A percentile compares a stretch with the other conserved stretches of the same genome.
Evolutionary conservation across 768 basidiomycete genomes (phyloP).

Genomic region (Infundibulicybe gibba): DNA sequence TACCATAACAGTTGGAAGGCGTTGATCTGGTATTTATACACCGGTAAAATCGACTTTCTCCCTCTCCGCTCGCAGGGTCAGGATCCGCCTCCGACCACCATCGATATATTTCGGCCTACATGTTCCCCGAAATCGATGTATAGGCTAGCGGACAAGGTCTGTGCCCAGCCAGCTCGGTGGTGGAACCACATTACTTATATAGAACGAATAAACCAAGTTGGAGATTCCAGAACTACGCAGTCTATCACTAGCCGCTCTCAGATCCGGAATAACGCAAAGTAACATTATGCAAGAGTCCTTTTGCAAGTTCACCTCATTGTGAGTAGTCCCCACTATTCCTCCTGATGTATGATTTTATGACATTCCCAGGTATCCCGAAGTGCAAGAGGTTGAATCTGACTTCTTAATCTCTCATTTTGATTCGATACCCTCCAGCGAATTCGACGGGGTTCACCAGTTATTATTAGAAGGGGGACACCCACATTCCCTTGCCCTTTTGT

Average conservation of each 20-base stretch:
- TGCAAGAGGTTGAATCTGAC: conserved; percentile 8
- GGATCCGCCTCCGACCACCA: conserved; percentile 1
- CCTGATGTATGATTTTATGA: neutral
- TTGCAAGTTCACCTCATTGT: conserved; percentile 20
- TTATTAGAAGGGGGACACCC: no score
- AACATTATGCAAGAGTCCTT: conserved; percentile 21
- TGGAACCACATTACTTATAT: neutral
- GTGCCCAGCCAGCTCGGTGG: neutral
- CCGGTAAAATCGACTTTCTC: conserved; percentile 24
- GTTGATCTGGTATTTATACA: conserved; percentile 35
- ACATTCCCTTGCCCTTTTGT: no score
- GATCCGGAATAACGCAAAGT: conserved; percentile 8
- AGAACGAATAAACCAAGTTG: conserved; percentile 8
- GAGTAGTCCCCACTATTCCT: neutral
- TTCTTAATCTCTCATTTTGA: conserved; percentile 2
- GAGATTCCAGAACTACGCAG: conserved; percentile 11
- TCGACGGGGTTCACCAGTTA: no score
- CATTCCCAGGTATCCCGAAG: conserved; percentile 7
- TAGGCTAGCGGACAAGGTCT: conserved; percentile 34
- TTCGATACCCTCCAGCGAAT: no score
- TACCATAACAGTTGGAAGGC: conserved; percentile 27
- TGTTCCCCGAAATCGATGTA: conserved; percentile 45
- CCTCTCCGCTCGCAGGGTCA: conserved; percentile 14
- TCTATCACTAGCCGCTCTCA: conserved; percentile 14
- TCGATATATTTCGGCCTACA: no score